Conservation (phyloP, 257 asterid species). For the Petrea volubilis region DNA sequence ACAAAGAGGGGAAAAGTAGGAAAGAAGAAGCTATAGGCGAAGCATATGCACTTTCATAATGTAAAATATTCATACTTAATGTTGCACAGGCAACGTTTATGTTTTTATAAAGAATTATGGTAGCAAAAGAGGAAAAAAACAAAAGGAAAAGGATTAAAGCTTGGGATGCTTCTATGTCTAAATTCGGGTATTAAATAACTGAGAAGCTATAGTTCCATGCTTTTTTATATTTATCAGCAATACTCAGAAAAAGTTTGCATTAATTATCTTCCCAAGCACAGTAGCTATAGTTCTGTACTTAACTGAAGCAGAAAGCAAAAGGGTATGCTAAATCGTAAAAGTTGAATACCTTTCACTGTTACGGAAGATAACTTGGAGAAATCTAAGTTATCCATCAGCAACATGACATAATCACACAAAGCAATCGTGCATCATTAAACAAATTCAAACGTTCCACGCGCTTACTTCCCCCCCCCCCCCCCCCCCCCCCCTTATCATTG, state of each 20-base stretch:
- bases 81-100: not conserved
- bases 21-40: too few relatives aligned
- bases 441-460: not conserved
- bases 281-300: conserved; percentile 39
- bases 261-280: conserved; percentile 5
- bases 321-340: conserved; percentile 16
- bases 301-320: conserved; percentile 39
- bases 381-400: not conserved
- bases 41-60: too few relatives aligned
- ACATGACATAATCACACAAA: not conserved
- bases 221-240: not conserved
- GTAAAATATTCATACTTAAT: not conserved
- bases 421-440: not conserved
- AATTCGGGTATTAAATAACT: not conserved
- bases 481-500: too few relatives aligned
- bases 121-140: not conserved
- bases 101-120: not conserved
- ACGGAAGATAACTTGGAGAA: not conserved
- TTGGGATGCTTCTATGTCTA: conserved; percentile 13
- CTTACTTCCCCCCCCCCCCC: too few relatives aligned
- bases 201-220: conserved; percentile 8
- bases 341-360: conserved; percentile 24
- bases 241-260: not conserved
- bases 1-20: too few relatives aligned
- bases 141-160: conserved; percentile 18